Conservation (phyloP, 352 stramenopile genomes). For the Phytophthora pseudosyringae region DNA sequence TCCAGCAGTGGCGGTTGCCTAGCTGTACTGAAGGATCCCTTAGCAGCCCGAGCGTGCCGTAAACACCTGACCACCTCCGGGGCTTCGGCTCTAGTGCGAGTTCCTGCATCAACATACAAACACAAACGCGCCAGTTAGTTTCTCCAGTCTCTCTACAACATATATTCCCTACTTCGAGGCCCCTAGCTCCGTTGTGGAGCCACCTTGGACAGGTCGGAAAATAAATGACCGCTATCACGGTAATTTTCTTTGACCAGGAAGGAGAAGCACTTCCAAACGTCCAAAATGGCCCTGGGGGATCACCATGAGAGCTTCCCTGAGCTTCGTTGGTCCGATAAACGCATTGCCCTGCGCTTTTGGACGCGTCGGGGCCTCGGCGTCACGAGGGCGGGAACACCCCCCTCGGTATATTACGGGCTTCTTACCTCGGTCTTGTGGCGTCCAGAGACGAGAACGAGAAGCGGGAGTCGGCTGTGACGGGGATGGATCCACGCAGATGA, state of each 20-base stretch:
- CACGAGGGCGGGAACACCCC: conserved; percentile 6
- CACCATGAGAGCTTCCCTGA: conserved; percentile 4
- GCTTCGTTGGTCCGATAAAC: not conserved
- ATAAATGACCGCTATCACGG: conserved; percentile 37
- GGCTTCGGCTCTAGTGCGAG: conserved; percentile 13
- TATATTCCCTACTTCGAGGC: conserved; percentile 19
- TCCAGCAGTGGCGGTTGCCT: conserved; percentile 12
- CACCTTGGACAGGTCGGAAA: not conserved
- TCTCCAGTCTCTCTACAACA: not conserved
- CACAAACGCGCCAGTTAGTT: conserved; percentile 21
- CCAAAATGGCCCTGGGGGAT: conserved; percentile 3
- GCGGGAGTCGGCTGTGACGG: conserved; percentile 15
- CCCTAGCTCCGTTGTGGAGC: not conserved
- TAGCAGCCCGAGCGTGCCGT: conserved; percentile 6
- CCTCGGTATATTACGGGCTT: conserved; percentile 44
- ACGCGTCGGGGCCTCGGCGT: not conserved
- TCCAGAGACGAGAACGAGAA: conserved; percentile 26
- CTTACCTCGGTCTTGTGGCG: conserved; percentile 46
- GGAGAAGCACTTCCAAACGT: conserved; percentile 5
- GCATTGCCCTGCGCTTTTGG: not conserved
- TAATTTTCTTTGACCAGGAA: conserved; percentile 39
- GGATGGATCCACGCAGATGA: conserved; percentile 30
- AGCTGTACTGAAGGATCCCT: conserved; percentile 6
- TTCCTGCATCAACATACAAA: conserved; percentile 18
- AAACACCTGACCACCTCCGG: conserved; percentile 1